Evolutionary conservation across 805 yeast species (phyloP).

Genomic region (Cyberlindnera bimundalis): DNA sequence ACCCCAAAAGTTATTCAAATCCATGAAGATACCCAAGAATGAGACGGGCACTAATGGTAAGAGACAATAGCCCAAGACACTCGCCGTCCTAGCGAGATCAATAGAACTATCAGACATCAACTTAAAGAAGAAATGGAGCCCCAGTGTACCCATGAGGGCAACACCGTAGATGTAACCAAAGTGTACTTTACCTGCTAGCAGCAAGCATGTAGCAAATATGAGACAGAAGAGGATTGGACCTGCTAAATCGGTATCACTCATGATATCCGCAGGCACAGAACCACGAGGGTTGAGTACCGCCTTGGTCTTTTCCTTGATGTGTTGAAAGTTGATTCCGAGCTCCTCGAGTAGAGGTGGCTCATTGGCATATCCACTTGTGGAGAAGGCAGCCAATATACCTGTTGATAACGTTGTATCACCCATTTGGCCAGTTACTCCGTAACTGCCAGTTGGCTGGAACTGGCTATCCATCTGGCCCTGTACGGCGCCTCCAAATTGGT

Average conservation of each 20-base stretch:
- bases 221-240: constrained; percentile 91
- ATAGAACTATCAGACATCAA: constrained; percentile 68
- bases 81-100: constrained; percentile 70
- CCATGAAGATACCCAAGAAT: constrained; percentile 55
- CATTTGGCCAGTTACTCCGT: constrained; percentile 23
- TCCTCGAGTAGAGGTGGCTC: constrained; percentile 93
- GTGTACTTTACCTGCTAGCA: constrained; percentile 90
- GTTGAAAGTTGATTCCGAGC: constrained; percentile 86
- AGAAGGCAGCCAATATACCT: constrained; percentile 88
- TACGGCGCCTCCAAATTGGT: constrained; percentile 16
- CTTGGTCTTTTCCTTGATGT: constrained; percentile 77
- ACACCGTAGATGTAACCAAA: constrained; percentile 97
- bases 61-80: constrained; percentile 91
- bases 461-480: constrained; percentile 29
- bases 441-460: neutral
- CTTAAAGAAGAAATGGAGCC: constrained; percentile 80
- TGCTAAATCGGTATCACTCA: constrained; percentile 89
- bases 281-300: constrained; percentile 79
- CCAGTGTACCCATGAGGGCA: constrained; percentile 83
- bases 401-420: constrained; percentile 48
- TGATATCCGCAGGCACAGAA: constrained; percentile 63
- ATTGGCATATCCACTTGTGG: constrained; percentile 91
- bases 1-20: constrained; percentile 72
- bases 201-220: constrained; percentile 75
- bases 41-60: constrained; percentile 82